phyloP scores from a whole-genome alignment of 345 rosid species.

The Eucalyptus camaldulensis region DNA sequence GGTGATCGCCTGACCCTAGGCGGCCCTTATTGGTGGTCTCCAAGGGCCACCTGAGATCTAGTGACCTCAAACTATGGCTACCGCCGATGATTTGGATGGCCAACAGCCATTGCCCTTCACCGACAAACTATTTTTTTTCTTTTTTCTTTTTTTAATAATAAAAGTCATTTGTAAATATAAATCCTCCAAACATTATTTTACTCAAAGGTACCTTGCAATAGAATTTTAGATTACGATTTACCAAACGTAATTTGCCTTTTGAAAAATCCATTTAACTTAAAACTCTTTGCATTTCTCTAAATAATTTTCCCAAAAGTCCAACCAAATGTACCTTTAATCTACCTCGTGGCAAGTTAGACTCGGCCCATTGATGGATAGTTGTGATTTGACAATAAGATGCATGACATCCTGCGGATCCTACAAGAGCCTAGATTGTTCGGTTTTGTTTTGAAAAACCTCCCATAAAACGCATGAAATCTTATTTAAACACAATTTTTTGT shows the following conservation, averaged over 20 bases:
- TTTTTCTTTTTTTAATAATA: too few species aligned
- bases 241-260: rapidly evolving
- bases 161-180: rapidly evolving
- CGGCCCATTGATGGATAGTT: background rate
- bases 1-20: rapidly evolving
- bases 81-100: rapidly evolving
- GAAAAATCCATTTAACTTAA: too few species aligned
- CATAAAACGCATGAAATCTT: too few species aligned
- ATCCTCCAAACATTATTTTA: rapidly evolving
- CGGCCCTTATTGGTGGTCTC: rapidly evolving
- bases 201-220: rapidly evolving
- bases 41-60: rapidly evolving
- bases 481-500: background rate
- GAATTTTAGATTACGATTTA: too few species aligned
- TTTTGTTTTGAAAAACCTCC: too few species aligned
- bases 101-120: rapidly evolving
- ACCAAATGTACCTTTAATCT: rapidly evolving
- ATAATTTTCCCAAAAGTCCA: too few species aligned
- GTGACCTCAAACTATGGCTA: rapidly evolving
- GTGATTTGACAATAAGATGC: background rate
- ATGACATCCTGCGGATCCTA: too few species aligned
- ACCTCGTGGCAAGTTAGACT: background rate
- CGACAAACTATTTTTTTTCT: rapidly evolving
- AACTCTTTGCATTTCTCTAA: too few species aligned
- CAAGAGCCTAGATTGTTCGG: too few species aligned